A percentile compares a stretch with the other conserved stretches of the same genome.
These are phyloP conservation scores for Geosmithia putterillii DNA, from an alignment of 2,329 filamentous ascomycete species.

Conservation along the genomic window DNA sequence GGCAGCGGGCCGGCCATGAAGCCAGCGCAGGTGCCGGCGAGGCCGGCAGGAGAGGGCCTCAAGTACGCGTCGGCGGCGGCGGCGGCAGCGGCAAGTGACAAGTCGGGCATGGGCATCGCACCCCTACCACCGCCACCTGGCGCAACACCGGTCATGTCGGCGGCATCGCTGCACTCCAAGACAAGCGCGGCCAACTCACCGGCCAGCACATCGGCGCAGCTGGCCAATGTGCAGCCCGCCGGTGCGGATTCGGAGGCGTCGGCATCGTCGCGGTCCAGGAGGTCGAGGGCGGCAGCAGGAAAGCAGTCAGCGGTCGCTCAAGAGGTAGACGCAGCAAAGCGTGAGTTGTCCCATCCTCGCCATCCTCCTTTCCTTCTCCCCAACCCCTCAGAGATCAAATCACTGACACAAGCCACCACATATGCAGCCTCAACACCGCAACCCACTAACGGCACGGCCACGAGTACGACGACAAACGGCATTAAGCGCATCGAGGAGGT, in stretches of 20 bases:
- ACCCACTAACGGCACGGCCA: constrained; percentile 42
- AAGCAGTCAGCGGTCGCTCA: constrained; percentile 27
- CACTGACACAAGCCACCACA: background rate
- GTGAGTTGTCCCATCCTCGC: background rate
- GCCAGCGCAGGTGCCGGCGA: constrained; percentile 73
- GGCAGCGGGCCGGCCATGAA: constrained; percentile 64
- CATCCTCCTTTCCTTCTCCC: no score
- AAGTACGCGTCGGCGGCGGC: constrained; percentile 97
- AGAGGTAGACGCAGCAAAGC: constrained; percentile 14
- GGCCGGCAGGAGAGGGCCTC: constrained; percentile 77
- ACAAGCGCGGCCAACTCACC: constrained; percentile 44
- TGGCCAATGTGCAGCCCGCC: constrained; percentile 23
- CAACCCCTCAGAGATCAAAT: background rate
- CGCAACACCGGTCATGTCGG: constrained; percentile 4
- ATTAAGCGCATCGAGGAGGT: constrained; percentile 29
- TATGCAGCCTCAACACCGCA: constrained; percentile 19
- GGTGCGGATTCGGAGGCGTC: no score
- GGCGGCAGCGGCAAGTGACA: constrained; percentile 78
- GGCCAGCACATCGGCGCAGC: constrained; percentile 32
- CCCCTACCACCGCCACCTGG: constrained; percentile 85
- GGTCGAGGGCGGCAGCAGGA: constrained; percentile 11
- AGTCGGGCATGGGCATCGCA: constrained; percentile 82
- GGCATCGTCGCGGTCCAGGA: background rate
- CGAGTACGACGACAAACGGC: constrained; percentile 33
- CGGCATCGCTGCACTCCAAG: constrained; percentile 35